These are phyloP conservation scores for Plasmodium adleri DNA, from an alignment of 169 alveolate species.

Conservation along the genomic window DNA sequence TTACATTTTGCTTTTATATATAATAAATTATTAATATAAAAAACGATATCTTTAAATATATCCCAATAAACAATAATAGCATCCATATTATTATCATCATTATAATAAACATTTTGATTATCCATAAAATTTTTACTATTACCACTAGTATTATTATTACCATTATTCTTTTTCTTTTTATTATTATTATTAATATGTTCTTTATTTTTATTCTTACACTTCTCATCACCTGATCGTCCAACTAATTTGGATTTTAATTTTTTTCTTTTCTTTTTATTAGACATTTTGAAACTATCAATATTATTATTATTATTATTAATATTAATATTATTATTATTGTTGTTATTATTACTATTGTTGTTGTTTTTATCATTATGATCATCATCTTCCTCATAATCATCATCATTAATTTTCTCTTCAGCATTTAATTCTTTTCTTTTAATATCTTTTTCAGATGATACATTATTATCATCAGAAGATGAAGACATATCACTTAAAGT, in stretches of 20 bases:
- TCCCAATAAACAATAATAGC: slow-evolving; percentile 62
- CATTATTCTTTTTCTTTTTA: background rate
- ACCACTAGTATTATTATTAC: background rate
- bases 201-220: background rate
- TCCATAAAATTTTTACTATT: background rate
- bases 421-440: slow-evolving; percentile 68
- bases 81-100: background rate
- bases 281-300: background rate
- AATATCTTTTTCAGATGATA: slow-evolving; percentile 70
- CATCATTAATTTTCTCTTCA: slow-evolving; percentile 65
- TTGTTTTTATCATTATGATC: slow-evolving; percentile 1
- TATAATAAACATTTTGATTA: background rate
- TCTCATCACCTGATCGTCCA: no score
- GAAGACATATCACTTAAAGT: slow-evolving; percentile 18
- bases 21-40: slow-evolving; percentile 69
- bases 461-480: slow-evolving; percentile 41
- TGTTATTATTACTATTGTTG: background rate
- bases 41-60: slow-evolving; percentile 52
- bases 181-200: background rate
- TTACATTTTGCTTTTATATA: slow-evolving; percentile 71
- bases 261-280: background rate
- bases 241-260: background rate
- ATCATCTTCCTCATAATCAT: background rate
- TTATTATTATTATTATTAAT: background rate
- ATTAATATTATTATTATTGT: background rate